Base-by-base conservation (phyloP, 495 filamentous ascomycete species). In the Cudoniella acicularis region DNA sequence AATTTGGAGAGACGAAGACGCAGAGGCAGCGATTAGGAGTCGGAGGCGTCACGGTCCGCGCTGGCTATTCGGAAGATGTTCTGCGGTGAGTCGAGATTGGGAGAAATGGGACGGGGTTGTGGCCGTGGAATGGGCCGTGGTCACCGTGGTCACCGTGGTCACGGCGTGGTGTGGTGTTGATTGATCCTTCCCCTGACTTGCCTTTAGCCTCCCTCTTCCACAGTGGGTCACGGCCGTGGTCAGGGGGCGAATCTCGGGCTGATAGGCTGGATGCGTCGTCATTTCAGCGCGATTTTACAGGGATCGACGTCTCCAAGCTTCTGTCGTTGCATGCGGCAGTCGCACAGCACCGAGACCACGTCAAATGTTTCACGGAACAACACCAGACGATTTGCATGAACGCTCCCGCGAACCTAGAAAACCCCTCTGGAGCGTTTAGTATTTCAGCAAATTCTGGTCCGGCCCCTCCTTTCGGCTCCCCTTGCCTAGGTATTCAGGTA, bases 91-190 rank as follows among this genome's bases (percentile, higher is more conserved):
- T 18, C 20, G 40, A 18, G 18, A 9, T 24, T 20, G 36, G 43
- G 54, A 43, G 54, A 42, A 45, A 55, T 10, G n/a, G 21, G 23
- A 41, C 21, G 16, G 43, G 6, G 43, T 3, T 46, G 4, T 46
- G 43, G 43, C 3, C 16, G 16, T 8, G 43, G 16, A 46, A 46
- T 4, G n/a, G n/a, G n/a, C n/a, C n/a, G n/a, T n/a, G n/a, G n/a
- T n/a, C n/a, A n/a, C n/a, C n/a, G n/a, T n/a, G n/a, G n/a, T n/a
- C n/a, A 41, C 22, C 30, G 30, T 13, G 3, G 52, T 30, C 25
- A 11, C 25, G 20, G 41, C 6, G 3, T 17, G 52, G 57, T 60
- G 22, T 54, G 50, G 57, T 48, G 57, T 60, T 60, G 50, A 60
- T 60, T 54, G 50, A n/a, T n/a, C 22, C 24, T 17, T 40, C 58